Percentiles rank a stretch among this genome's conserved stretches.
Evolutionary conservation across 495 filamentous ascomycete genomes (phyloP).

Genomic region (Podospora australis): DNA sequence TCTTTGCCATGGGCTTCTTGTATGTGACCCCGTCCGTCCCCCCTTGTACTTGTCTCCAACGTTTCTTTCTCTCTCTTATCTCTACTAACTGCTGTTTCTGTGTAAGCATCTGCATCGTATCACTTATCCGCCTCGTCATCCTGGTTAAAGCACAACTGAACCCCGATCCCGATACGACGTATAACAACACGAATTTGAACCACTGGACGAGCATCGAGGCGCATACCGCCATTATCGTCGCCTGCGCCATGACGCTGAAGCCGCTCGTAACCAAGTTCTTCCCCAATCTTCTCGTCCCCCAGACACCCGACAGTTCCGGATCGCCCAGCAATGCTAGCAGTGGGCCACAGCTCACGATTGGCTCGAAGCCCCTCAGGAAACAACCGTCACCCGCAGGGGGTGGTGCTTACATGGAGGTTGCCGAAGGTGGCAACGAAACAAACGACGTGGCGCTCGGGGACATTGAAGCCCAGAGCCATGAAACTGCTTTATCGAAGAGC

Average conservation of each 20-base stretch:
- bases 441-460: constrained; percentile 4
- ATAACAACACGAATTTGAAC: constrained; percentile 6
- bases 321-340: neutral
- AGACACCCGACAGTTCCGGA: neutral
- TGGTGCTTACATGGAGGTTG: constrained; percentile 1
- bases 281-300: constrained; percentile 10
- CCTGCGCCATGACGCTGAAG: constrained; percentile 26
- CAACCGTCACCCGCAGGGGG: constrained; percentile 9
- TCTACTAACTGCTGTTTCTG: neutral
- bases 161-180: constrained; percentile 19
- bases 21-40: too few relatives aligned
- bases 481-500: neutral
- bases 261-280: constrained; percentile 17
- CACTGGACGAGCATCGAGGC: constrained; percentile 22
- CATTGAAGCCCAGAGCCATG: neutral
- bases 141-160: constrained; percentile 3
- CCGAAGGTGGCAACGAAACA: neutral
- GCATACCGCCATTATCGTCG: constrained; percentile 21
- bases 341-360: constrained; percentile 17
- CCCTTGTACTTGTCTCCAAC: too few relatives aligned
- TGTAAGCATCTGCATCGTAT: constrained; percentile 24
- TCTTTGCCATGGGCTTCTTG: constrained; percentile 36
- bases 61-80: neutral
- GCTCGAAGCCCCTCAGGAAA: constrained; percentile 18
- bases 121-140: constrained; percentile 23